phyloP scores from a whole-genome alignment of 129 eudicot genomes.

The Arctium lappa region DNA sequence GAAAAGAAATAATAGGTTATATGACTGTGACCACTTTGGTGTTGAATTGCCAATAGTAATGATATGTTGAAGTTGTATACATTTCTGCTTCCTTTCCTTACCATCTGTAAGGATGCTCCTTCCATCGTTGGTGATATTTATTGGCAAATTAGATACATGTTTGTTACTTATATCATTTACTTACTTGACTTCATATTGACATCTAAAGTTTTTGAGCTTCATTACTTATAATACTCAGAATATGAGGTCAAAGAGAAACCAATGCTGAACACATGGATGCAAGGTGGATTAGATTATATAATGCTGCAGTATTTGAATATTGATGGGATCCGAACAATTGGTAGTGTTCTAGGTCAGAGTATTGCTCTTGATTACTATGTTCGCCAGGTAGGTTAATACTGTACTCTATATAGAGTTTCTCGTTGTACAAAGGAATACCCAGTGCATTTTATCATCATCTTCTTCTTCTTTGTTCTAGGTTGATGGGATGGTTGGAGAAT shows the following conservation, averaged over 20 bases:
- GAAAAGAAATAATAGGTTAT: not conserved
- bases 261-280: conserved; percentile 83
- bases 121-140: no score
- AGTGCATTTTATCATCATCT: conserved; percentile 1
- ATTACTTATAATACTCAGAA: conserved; percentile 39
- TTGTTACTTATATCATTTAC: not conserved
- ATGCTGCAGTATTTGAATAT: conserved; percentile 78
- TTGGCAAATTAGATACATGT: not conserved
- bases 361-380: conserved; percentile 97
- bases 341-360: conserved; percentile 97
- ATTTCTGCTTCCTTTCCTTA: not conserved
- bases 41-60: not conserved
- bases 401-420: conserved; percentile 1
- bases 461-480: conserved; percentile 43
- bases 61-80: not conserved
- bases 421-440: not conserved
- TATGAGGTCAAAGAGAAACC: conserved; percentile 88
- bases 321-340: conserved; percentile 93
- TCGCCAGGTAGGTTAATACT: conserved; percentile 58
- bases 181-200: not conserved
- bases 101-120: not conserved
- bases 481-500: conserved; percentile 95
- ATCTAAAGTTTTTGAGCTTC: conserved; percentile 7
- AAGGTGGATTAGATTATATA: conserved; percentile 86
- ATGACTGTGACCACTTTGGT: not conserved